Percentiles rank a stretch among this genome's conserved stretches.
phyloP scores from a whole-genome alignment of 768 basidiomycete species.

The Mrakia blollopis region DNA sequence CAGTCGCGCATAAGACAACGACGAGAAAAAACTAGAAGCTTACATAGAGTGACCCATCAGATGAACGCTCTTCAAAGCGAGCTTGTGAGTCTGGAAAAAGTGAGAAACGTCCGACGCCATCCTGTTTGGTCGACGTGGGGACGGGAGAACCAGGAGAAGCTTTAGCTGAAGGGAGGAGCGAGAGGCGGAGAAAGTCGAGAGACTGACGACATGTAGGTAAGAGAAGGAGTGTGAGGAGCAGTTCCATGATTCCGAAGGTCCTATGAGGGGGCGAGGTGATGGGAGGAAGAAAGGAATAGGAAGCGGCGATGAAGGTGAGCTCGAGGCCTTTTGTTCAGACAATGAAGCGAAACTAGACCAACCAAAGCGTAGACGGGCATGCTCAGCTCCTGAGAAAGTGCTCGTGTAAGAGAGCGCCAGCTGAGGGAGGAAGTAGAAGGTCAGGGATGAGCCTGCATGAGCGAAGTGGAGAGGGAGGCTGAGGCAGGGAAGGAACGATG shows the following conservation, averaged over 20 bases:
- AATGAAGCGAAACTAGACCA: background rate
- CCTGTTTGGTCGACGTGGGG: background rate
- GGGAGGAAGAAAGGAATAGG: background rate
- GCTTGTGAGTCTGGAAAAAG: slow-evolving; percentile 56
- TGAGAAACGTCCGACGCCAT: slow-evolving; percentile 71
- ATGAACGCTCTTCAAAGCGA: slow-evolving; percentile 53
- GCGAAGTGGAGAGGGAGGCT: too few relatives aligned
- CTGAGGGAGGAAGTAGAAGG: background rate
- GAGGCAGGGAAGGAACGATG: background rate
- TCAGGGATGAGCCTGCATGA: background rate
- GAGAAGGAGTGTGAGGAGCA: slow-evolving; percentile 68
- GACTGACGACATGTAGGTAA: slow-evolving; percentile 60
- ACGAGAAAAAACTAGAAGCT: slow-evolving; percentile 38
- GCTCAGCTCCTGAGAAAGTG: slow-evolving; percentile 60
- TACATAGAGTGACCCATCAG: slow-evolving; percentile 89
- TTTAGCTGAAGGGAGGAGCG: background rate
- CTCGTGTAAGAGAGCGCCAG: slow-evolving; percentile 75
- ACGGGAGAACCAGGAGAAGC: background rate
- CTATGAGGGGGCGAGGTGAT: slow-evolving; percentile 44
- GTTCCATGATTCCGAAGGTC: slow-evolving; percentile 86
- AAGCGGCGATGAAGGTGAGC: background rate
- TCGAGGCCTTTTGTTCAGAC: background rate
- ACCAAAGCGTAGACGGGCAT: slow-evolving; percentile 72
- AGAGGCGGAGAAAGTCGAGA: too few relatives aligned
- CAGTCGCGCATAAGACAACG: background rate